Conservation (phyloP, 352 stramenopile genomes). For the Pythium biforme region DNA sequence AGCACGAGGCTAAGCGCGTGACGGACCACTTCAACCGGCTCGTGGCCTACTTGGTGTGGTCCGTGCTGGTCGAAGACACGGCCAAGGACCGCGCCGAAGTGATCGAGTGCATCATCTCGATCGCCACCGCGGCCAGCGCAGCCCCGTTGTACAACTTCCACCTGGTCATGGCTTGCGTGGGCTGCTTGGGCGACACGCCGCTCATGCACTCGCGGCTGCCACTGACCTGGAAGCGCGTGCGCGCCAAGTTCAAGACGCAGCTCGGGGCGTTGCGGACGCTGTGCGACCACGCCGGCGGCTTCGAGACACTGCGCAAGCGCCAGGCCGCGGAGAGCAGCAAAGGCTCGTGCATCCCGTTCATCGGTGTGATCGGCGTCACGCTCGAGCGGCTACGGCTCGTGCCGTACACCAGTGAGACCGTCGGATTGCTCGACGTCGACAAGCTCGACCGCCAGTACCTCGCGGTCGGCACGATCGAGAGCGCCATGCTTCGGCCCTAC, state of each 20-base stretch:
- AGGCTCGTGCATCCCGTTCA: slow-evolving; percentile 58
- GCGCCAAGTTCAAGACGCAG: slow-evolving; percentile 61
- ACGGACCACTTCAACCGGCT: slow-evolving; percentile 67
- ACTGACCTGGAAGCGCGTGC: slow-evolving; percentile 71
- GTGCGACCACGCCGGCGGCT: slow-evolving; percentile 69
- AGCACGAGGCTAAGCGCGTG: slow-evolving; percentile 45
- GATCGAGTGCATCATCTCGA: slow-evolving; percentile 71
- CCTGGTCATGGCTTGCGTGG: slow-evolving; percentile 77
- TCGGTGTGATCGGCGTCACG: slow-evolving; percentile 67
- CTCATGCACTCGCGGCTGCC: slow-evolving; percentile 70
- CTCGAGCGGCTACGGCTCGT: slow-evolving; percentile 52
- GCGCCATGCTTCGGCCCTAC: slow-evolving; percentile 25
- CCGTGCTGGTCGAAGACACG: slow-evolving; percentile 63
- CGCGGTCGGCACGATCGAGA: slow-evolving; percentile 23
- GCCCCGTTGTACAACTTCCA: slow-evolving; percentile 69
- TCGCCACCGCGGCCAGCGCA: slow-evolving; percentile 44
- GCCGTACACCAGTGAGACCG: slow-evolving; percentile 7
- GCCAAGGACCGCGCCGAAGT: slow-evolving; percentile 64
- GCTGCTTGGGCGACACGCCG: slow-evolving; percentile 64
- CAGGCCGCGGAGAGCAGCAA: slow-evolving; percentile 45
- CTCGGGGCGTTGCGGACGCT: slow-evolving; percentile 57
- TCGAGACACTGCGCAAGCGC: slow-evolving; percentile 64
- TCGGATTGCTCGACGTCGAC: slow-evolving; percentile 19
- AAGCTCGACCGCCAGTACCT: slow-evolving; percentile 24
- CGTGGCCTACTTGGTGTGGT: slow-evolving; percentile 74